Evolutionary conservation across 2,329 filamentous ascomycete species (phyloP), one percentile per base, ranked within the genome.

Genomic region (Leptoxyphium fumago): DNA sequence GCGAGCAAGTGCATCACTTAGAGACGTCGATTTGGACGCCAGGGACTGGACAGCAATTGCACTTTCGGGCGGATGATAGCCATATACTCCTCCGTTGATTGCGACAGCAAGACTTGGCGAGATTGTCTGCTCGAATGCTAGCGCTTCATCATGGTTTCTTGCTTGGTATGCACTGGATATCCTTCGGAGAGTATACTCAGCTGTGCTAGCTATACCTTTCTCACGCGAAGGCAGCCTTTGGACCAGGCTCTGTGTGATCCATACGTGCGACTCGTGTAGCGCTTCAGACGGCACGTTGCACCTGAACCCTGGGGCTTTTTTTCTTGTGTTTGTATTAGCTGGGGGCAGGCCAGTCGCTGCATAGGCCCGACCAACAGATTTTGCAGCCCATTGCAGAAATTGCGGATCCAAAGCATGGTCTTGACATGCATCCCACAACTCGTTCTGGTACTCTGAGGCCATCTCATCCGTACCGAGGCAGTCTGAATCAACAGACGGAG

Each of bases 301-400:
- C 11, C 18, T 39, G 18, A 15, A 28, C 15, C 11, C 39, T 15
- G 5, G 15, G 14, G 11, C 18, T 36, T 17, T 5, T 7, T 36
- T 9, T 43, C 36, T 10, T 34, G 28, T 21, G 28, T 17, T 4
- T 29, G 39, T 5, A 11, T 14, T 30, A 29, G 11, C 17, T 13
- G 55, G 52, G 28, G 49, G 45, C 13, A 36, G 38, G 9, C 61
- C 64, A 52, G 48, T 61, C 50, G 45, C 75, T 34, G 82, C 79
- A 62, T 88, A 96, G 0, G 85, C 80, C 57, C 86, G 77, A 7
- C 93, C 91, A 39, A 96, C 70, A 2, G 88, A 82, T 49, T 81
- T 75, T 2, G 84, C 88, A 39, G 84, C 83, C 93, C 93, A 98
- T 1, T 84, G 67, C 1, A 86, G 67, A 45, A 58, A 58, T 7